These are phyloP conservation scores for Phanerodontia chrysosporium DNA, from an alignment of 768 basidiomycete genomes.

Conservation along the genomic window DNA sequence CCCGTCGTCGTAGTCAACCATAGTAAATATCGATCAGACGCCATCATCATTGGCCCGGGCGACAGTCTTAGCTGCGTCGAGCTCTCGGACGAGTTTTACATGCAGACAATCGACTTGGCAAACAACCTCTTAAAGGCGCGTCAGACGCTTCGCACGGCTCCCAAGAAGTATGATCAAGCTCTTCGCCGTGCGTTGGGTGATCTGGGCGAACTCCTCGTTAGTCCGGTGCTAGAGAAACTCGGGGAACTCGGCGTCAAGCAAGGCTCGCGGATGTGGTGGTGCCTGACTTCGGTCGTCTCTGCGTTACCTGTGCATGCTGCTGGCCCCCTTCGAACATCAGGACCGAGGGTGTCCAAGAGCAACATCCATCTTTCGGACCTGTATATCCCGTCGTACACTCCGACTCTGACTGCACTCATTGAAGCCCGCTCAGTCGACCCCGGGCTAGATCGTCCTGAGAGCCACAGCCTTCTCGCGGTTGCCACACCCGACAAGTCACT, in stretches of 20 bases:
- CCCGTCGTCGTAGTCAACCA: conserved; percentile 36
- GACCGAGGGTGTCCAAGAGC: background rate
- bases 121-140: background rate
- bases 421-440: background rate
- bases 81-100: background rate
- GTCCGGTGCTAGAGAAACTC: background rate
- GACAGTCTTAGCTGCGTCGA: conserved; percentile 9
- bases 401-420: conserved; percentile 23
- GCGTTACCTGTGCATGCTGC: conserved; percentile 33
- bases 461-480: background rate
- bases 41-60: conserved; percentile 24
- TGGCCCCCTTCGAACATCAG: conserved; percentile 18
- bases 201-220: conserved; percentile 1
- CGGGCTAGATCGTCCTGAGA: too few species aligned
- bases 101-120: background rate
- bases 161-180: background rate
- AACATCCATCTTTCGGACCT: conserved; percentile 16
- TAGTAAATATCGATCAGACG: conserved; percentile 31
- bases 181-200: background rate
- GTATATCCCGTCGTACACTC: conserved; percentile 27
- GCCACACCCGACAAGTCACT: background rate
- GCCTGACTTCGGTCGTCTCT: conserved; percentile 25
- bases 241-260: background rate
- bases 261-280: conserved; percentile 20
- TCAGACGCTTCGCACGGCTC: background rate